Evolutionary conservation across 305 asterid genomes (phyloP), one percentile per base, ranked within the genome.

Genomic region (Rubia tinctorum): DNA sequence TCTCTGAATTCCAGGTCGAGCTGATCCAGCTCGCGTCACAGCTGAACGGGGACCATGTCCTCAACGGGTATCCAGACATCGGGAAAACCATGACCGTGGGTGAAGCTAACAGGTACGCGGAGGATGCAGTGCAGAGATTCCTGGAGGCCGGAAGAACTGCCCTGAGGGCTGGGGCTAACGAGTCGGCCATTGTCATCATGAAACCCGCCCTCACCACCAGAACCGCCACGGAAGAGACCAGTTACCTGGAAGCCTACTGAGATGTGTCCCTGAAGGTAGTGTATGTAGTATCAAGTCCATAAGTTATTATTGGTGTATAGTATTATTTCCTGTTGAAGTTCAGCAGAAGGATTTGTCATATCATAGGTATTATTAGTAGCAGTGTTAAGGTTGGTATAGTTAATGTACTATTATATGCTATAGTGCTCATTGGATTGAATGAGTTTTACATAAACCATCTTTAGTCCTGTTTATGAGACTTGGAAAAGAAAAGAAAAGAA

Each of bases 21-120:
- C 75, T 94, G 81, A 88, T 94, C 81, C 99, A 94, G 79, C 91
- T 94, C 25, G 99, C 99, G 5, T 91, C 98, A 58, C 99, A 94
- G 88, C 90, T 94, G 43, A 90, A 86, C 47, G 99, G 99, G 0
- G 99, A 94, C 82, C 82, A 83, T 74, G 85, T 94, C 68, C 90
- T 94, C 61, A 90, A 92, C 65, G 58, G 89, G 4, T 94, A 94
- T 68, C 98, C 99, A 0, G 84, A 92, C 71, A 91, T 89, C 12
- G 99, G 99, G 64, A 80, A 79, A 79, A 77, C 77, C 66, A 90
- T 94, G 97, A 86, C 77, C 0, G 99, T 91, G 0, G 83, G 85
- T 22, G 79, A 23, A 77, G 99, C 92, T 47, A 87, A 91, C 70
- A 80, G 55, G 39, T 94, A 94, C 53, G 95, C 92, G 0, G 96